Evolutionary conservation across 495 filamentous ascomycete species (phyloP).

Genomic region (Pyronema domesticum): DNA sequence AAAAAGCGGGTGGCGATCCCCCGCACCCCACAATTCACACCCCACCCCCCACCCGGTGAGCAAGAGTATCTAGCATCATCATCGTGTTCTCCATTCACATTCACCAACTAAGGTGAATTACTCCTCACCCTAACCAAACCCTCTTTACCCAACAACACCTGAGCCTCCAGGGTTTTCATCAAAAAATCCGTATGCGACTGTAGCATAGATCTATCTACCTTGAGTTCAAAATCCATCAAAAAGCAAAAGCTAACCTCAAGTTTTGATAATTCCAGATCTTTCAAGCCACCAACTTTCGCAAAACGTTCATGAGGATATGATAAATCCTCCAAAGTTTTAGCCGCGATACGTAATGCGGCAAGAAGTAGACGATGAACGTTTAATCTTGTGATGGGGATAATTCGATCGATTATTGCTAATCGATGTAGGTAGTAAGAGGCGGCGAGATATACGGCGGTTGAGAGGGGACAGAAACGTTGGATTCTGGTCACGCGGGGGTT

Average conservation of each 20-base stretch:
- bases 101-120: too few relatives aligned
- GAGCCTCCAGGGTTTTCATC: constrained; percentile 23
- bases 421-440: constrained; percentile 76
- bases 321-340: constrained; percentile 83
- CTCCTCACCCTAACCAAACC: background rate
- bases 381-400: constrained; percentile 54
- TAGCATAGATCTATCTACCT: constrained; percentile 47
- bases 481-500: constrained; percentile 30
- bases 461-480: constrained; percentile 83
- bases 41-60: too few relatives aligned
- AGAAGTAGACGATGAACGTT: constrained; percentile 81
- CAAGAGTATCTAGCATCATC: too few relatives aligned
- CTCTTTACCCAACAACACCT: constrained; percentile 16
- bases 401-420: constrained; percentile 53
- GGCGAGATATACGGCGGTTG: constrained; percentile 89
- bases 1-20: too few relatives aligned
- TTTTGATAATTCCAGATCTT: constrained; percentile 53
- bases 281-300: constrained; percentile 78
- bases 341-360: constrained; percentile 66
- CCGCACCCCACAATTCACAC: too few relatives aligned
- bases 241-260: constrained; percentile 85
- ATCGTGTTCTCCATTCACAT: too few relatives aligned
- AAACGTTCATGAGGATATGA: constrained; percentile 69
- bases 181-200: constrained; percentile 35
- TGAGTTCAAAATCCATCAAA: constrained; percentile 61